Conservation (phyloP, 768 basidiomycete genomes). For the Podaxis mareebaensis region DNA sequence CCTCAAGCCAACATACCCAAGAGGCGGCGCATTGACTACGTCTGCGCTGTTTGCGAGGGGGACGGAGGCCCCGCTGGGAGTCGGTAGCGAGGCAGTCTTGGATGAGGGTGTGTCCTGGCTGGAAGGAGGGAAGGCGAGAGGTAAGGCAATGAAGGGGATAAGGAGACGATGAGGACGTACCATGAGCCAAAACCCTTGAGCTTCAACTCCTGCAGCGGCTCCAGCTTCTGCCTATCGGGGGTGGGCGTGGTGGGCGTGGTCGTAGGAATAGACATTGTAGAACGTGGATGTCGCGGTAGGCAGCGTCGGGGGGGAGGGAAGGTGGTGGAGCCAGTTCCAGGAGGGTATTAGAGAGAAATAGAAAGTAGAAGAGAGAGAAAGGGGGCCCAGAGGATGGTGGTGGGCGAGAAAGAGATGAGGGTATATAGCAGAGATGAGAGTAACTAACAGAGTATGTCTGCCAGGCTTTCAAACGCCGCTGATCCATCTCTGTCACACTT, state of each 20-base stretch:
- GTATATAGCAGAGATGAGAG: constrained; percentile 19
- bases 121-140: constrained; percentile 4
- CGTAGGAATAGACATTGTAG: constrained; percentile 12
- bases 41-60: constrained; percentile 17
- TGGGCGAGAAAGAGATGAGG: constrained; percentile 14
- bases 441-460: constrained; percentile 26
- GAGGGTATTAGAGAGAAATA: constrained; percentile 17
- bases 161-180: constrained; percentile 8
- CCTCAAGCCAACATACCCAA: constrained; percentile 18
- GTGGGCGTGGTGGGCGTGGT: constrained; percentile 11
- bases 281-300: neutral
- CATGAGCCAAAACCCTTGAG: constrained; percentile 18
- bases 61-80: constrained; percentile 24
- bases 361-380: constrained; percentile 3
- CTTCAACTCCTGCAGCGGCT: constrained; percentile 16
- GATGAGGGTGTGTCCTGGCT: constrained; percentile 34
- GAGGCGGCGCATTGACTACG: constrained; percentile 7
- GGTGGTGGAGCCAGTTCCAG: constrained; percentile 1
- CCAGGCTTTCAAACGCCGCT: constrained; percentile 13
- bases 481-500: constrained; percentile 25
- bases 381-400: constrained; percentile 13
- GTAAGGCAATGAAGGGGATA: neutral
- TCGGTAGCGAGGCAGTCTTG: constrained; percentile 34
- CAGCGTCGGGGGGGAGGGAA: neutral
- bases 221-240: constrained; percentile 8